A percentile compares a stretch with the other conserved stretches of the same genome.
Conservation (phyloP, 2,329 filamentous ascomycete genomes). For the Pseudopyricularia javanii region DNA sequence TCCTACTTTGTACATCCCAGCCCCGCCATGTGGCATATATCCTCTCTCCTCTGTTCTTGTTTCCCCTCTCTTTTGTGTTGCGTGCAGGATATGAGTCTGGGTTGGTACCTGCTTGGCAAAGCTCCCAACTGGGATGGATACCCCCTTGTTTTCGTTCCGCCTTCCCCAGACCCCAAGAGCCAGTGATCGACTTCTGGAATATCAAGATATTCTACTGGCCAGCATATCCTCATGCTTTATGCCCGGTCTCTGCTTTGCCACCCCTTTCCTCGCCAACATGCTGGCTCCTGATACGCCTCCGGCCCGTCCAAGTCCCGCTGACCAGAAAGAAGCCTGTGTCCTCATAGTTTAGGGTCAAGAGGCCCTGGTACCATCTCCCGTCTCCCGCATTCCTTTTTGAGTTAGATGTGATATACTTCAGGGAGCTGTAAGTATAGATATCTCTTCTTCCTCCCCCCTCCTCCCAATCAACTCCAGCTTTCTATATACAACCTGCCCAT, state of each 20-base stretch:
- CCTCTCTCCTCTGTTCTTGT: constrained; percentile 1
- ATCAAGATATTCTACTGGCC: constrained; percentile 24
- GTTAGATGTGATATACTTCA: background rate
- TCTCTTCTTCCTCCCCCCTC: constrained; percentile 12
- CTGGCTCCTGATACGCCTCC: constrained; percentile 15
- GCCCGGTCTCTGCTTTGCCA: constrained; percentile 9
- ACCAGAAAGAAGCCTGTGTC: background rate
- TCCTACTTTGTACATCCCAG: constrained; percentile 14
- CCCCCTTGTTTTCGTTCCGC: constrained; percentile 16
- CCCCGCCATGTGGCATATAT: constrained; percentile 22
- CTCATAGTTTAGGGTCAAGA: background rate
- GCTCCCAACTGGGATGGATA: background rate
- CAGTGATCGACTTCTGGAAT: constrained; percentile 23
- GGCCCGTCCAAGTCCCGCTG: constrained; percentile 25
- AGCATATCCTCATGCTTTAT: constrained; percentile 24
- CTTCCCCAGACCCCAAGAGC: constrained; percentile 15
- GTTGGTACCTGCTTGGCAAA: background rate
- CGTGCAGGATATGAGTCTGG: background rate
- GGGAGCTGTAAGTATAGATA: constrained; percentile 16
- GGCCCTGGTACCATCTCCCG: constrained; percentile 14
- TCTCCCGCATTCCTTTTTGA: constrained; percentile 14
- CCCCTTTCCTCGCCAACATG: constrained; percentile 15
- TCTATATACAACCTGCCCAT: constrained; percentile 5
- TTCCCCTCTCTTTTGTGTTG: background rate
- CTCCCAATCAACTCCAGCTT: constrained; percentile 8